Evolutionary conservation across 345 rosid species (phyloP).

Genomic region (Sisymbrium irio): DNA sequence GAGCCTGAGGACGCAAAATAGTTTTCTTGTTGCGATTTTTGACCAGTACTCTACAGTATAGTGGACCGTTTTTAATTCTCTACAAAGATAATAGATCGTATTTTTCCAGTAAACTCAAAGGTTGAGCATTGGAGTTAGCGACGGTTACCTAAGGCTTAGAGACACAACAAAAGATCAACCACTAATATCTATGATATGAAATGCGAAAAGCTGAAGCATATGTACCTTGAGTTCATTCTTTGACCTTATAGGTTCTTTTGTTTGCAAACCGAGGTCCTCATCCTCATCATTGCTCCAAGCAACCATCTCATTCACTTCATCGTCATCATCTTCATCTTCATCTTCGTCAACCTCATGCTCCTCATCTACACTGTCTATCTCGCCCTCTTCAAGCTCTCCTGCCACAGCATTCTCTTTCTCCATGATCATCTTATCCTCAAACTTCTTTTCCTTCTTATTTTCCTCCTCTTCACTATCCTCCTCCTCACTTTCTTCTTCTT

Average conservation of each 20-base stretch:
- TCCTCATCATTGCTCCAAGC: conserved; percentile 48
- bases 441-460: conserved; percentile 21
- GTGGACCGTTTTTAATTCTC: neutral
- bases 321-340: conserved; percentile 32
- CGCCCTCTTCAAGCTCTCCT: conserved; percentile 44
- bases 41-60: neutral
- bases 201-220: conserved; percentile 13
- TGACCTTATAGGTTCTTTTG: conserved; percentile 65
- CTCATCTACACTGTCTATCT: conserved; percentile 37
- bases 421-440: neutral
- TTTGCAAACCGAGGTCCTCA: conserved; percentile 41
- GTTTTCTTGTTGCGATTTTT: neutral
- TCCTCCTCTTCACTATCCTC: conserved; percentile 27
- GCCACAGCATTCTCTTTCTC: conserved; percentile 15
- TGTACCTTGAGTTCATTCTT: conserved; percentile 80
- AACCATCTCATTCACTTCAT: conserved; percentile 46
- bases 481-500: conserved; percentile 30
- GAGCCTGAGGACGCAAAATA: neutral
- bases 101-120: neutral
- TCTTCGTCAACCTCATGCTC: conserved; percentile 15
- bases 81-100: neutral
- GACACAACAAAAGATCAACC: neutral
- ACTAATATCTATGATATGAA: neutral
- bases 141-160: neutral
- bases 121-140: neutral